Evolutionary conservation across 148 eudicot species (phyloP), one percentile per base, ranked within the genome.

Genomic region (Agrostemma githago): DNA sequence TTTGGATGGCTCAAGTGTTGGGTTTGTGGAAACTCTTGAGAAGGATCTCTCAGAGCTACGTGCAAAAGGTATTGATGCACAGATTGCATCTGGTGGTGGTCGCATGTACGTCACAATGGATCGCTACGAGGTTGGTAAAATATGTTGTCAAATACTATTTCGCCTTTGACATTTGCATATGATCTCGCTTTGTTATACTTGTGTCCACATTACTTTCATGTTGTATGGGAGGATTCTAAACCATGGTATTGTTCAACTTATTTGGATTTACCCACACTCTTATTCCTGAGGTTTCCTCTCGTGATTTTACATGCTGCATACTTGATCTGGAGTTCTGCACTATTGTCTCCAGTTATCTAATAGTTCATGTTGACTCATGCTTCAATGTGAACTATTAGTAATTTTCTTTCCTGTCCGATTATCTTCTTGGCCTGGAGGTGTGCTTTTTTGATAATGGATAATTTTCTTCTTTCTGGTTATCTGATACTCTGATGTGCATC

Each of bases 81-180:
- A 83, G 76, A 68, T 95, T 44, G 99, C 99, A 77, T 95, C 97
- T 63, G 99, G 99, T 80, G 99, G 97, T 77, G 97, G 99, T 53
- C 91, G 96, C 20, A 92, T 95, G 97, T 77, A 92, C 75, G 96
- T 92, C 41, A 90, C 96, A 11, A 85, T 95, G 99, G 99, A 95
- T 76, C 96, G 99, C 54, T 92, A 92, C 79, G 97, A 95, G 96
- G 99, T 95, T 75, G 66, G 73, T 71, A n/a, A n/a, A n/a, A n/a
- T n/a, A n/a, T n/a, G n/a, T n/a, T n/a, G n/a, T n/a, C n/a, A n/a
- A 26, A 26, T 26, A 26, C 0, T 26, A 26, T 26, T 26, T 26
- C 34, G 34, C 0, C 34, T 26, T 26, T n/a, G n/a, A n/a, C n/a
- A n/a, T n/a, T n/a, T 1, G 34, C 34, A 26, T 0, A 26, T 26